Percentiles rank a stretch among this genome's conserved stretches.
These are phyloP conservation scores for Eimeria necatrix DNA, from an alignment of 169 alveolate species.

Conservation along the genomic window DNA sequence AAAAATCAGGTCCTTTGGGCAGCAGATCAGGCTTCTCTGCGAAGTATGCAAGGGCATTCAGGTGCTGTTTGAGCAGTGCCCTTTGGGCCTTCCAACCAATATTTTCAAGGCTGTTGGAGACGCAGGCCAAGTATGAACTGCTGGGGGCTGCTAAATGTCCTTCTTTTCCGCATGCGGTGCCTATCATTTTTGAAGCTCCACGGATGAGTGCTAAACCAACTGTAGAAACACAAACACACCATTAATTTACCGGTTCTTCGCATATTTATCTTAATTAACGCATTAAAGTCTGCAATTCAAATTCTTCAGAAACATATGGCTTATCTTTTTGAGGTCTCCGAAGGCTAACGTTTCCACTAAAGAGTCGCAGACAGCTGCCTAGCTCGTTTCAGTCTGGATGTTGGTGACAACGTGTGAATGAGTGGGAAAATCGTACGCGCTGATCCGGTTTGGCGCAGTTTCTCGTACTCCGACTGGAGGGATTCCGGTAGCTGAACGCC, in stretches of 20 bases:
- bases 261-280: too few relatives aligned
- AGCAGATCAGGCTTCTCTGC: constrained; percentile 28
- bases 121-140: constrained; percentile 39
- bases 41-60: constrained; percentile 29
- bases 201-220: constrained; percentile 60
- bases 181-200: constrained; percentile 52
- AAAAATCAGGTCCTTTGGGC: constrained; percentile 38
- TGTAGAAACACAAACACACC: neutral
- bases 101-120: constrained; percentile 53
- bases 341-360: too few relatives aligned
- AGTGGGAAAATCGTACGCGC: constrained; percentile 1
- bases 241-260: too few relatives aligned
- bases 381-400: too few relatives aligned
- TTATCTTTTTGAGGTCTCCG: too few relatives aligned
- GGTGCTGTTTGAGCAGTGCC: constrained; percentile 51
- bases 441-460: constrained; percentile 39
- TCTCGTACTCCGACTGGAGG: constrained; percentile 2
- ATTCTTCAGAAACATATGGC: too few relatives aligned
- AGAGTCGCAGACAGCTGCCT: too few relatives aligned
- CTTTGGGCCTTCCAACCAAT: constrained; percentile 41
- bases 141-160: neutral
- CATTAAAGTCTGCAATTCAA: too few relatives aligned
- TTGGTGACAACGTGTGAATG: too few relatives aligned
- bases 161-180: constrained; percentile 59
- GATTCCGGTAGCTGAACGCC: constrained; percentile 9